Evolutionary conservation across 2,329 filamentous ascomycete genomes (phyloP).

Genomic region (Pestalotiopsis sp.): DNA sequence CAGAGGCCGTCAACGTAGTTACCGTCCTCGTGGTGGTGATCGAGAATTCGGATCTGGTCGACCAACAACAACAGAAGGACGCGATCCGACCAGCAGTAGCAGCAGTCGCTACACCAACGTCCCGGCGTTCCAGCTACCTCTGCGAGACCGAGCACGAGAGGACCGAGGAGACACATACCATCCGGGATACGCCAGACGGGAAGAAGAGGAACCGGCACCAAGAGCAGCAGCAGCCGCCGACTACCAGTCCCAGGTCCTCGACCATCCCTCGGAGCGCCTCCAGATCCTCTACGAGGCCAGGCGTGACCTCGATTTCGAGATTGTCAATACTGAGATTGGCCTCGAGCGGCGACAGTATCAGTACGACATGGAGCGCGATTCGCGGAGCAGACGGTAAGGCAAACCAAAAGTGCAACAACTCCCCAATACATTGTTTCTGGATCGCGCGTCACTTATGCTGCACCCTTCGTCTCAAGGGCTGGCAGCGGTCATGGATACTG

Average conservation of each 20-base stretch:
- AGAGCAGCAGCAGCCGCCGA: background rate
- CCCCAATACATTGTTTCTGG: background rate
- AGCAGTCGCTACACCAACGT: background rate
- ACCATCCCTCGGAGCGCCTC: background rate
- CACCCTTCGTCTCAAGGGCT: background rate
- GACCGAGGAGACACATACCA: background rate
- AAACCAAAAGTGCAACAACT: background rate
- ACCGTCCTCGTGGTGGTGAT: too few species aligned
- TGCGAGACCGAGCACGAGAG: background rate
- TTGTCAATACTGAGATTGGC: background rate
- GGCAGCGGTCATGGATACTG: background rate
- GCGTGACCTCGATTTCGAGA: background rate
- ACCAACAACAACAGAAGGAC: background rate
- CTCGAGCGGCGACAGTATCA: background rate
- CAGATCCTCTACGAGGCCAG: background rate
- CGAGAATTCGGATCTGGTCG: background rate
- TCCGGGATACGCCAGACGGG: background rate
- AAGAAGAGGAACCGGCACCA: background rate
- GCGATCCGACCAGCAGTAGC: background rate
- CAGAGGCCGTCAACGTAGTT: background rate
- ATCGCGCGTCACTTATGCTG: background rate
- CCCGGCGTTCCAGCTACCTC: background rate
- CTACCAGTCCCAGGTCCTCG: background rate
- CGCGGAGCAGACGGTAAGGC: conserved; percentile 22
- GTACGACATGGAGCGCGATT: conserved; percentile 31